These are phyloP conservation scores for Fusarium ambrosium DNA, from an alignment of 2,329 filamentous ascomycete species.

Conservation along the genomic window DNA sequence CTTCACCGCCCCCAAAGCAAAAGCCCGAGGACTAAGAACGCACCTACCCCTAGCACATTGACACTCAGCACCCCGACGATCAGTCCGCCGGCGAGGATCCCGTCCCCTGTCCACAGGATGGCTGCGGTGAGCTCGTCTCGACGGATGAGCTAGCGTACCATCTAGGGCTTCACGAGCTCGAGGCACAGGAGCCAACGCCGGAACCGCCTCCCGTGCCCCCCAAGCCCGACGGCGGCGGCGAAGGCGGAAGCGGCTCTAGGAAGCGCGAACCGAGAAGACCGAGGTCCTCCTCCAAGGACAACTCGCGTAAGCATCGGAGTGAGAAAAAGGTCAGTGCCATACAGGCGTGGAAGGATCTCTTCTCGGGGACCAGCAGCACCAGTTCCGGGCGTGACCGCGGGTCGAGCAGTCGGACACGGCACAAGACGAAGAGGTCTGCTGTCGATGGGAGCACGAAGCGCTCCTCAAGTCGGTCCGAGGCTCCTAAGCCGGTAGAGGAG, in stretches of 20 bases:
- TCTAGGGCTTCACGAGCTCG: constrained; percentile 46
- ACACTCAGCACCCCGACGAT: constrained; percentile 45
- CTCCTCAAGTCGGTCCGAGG: constrained; percentile 7
- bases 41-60: constrained; percentile 45
- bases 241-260: not conserved
- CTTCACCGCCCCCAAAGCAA: constrained; percentile 2
- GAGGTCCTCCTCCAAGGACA: constrained; percentile 18
- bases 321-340: constrained; percentile 34
- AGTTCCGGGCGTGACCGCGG: constrained; percentile 20
- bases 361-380: constrained; percentile 19
- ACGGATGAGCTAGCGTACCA: constrained; percentile 44
- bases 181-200: constrained; percentile 33
- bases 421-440: constrained; percentile 40
- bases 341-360: constrained; percentile 44
- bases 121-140: constrained; percentile 68
- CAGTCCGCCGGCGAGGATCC: constrained; percentile 23
- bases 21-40: constrained; percentile 24
- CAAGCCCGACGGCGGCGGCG: constrained; percentile 1
- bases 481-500: constrained; percentile 1
- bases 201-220: constrained; percentile 26
- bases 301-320: constrained; percentile 27
- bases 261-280: not conserved
- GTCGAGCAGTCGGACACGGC: constrained; percentile 35
- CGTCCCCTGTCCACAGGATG: constrained; percentile 52
- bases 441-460: constrained; percentile 18